These are phyloP conservation scores for Scheffersomyces titani DNA, from an alignment of 1,139 yeast species.

Conservation along the genomic window DNA sequence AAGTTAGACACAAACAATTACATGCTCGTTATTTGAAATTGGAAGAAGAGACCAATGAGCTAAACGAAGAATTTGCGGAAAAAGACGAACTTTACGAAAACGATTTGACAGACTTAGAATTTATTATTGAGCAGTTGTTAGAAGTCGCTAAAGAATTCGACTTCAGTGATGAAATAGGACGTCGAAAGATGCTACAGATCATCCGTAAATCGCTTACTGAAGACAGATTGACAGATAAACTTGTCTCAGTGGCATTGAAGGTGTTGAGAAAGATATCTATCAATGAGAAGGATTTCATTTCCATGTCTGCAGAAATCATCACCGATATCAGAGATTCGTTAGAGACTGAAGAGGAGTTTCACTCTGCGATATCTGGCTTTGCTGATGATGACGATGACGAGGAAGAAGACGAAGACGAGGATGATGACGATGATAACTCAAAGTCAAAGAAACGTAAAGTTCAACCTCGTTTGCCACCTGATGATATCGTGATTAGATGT, in stretches of 20 bases:
- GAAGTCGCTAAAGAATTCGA: slow-evolving; percentile 72
- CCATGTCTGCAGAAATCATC: slow-evolving; percentile 82
- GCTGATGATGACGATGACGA: slow-evolving; percentile 33
- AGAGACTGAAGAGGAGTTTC: slow-evolving; percentile 46
- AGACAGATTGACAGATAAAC: slow-evolving; percentile 53
- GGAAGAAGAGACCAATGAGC: slow-evolving; percentile 12
- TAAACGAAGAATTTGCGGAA: slow-evolving; percentile 14
- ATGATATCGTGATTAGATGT: slow-evolving; percentile 62
- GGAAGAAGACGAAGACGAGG: slow-evolving; percentile 27
- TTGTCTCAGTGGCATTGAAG: slow-evolving; percentile 59
- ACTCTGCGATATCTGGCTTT: slow-evolving; percentile 54
- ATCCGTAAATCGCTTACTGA: slow-evolving; percentile 63
- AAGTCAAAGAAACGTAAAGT: slow-evolving; percentile 29
- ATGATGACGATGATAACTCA: slow-evolving; percentile 15
- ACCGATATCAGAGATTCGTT: slow-evolving; percentile 81
- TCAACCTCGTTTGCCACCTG: slow-evolving; percentile 44
- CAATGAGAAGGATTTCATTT: slow-evolving; percentile 80
- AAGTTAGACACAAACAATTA: slow-evolving; percentile 18
- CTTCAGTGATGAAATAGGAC: slow-evolving; percentile 88
- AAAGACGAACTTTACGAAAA: slow-evolving; percentile 30
- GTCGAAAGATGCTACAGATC: slow-evolving; percentile 76
- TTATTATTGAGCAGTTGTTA: slow-evolving; percentile 73
- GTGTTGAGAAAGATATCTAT: slow-evolving; percentile 73
- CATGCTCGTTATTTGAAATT: slow-evolving; percentile 17
- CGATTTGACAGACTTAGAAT: slow-evolving; percentile 62